These are phyloP conservation scores for Saprolegnia diclina DNA, from an alignment of 352 stramenopile genomes.

Conservation along the genomic window DNA sequence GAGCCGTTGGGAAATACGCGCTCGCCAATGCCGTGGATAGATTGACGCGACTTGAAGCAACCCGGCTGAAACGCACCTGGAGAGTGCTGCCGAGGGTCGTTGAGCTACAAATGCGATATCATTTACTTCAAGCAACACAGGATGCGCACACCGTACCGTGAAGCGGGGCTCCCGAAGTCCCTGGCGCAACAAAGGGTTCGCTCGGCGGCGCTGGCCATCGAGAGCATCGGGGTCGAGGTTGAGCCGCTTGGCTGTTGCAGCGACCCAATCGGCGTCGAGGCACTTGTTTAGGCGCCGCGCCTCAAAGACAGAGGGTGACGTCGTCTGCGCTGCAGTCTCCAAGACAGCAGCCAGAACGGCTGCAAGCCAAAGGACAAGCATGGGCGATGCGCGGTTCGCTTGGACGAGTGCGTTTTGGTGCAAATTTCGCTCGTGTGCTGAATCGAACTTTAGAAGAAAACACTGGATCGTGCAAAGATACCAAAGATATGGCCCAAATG, in stretches of 20 bases:
- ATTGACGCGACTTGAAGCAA: not conserved
- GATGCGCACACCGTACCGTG: too few relatives aligned
- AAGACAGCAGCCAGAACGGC: too few relatives aligned
- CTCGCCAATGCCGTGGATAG: constrained; percentile 23
- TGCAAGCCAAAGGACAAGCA: too few relatives aligned
- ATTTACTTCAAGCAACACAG: too few relatives aligned
- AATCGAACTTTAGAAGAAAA: too few relatives aligned
- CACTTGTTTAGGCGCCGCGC: not conserved
- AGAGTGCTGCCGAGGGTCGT: constrained; percentile 1
- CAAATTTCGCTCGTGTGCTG: too few relatives aligned
- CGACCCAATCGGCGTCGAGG: not conserved
- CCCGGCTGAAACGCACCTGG: not conserved
- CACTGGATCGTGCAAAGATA: too few relatives aligned
- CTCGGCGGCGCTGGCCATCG: not conserved
- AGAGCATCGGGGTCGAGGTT: not conserved
- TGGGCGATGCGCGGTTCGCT: too few relatives aligned
- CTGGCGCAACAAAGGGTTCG: not conserved
- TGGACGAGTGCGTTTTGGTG: too few relatives aligned
- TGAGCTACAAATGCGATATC: constrained; percentile 10
- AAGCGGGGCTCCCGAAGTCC: not conserved
- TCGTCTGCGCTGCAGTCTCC: not conserved
- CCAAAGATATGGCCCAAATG: too few relatives aligned
- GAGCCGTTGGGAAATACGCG: constrained; percentile 21
- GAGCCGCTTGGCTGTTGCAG: not conserved
- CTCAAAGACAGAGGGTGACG: not conserved